A percentile compares a stretch with the other conserved stretches of the same genome.
phyloP scores from a whole-genome alignment of 2,329 filamentous ascomycete genomes.

The Ceratocystis colombiana region DNA sequence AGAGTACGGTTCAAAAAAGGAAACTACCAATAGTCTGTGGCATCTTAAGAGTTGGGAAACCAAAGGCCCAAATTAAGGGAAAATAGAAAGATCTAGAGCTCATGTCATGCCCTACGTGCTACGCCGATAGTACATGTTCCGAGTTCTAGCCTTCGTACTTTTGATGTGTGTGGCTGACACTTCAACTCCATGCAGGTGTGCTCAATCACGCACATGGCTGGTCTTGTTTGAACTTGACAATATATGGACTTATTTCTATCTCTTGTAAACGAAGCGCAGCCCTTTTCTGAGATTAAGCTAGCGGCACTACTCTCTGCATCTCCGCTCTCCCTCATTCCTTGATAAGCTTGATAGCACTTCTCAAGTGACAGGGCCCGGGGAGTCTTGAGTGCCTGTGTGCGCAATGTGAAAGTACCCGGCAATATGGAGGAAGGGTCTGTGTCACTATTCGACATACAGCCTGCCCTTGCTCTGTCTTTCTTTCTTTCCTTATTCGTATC shows the following conservation, averaged over 20 bases:
- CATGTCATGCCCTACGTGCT: not conserved
- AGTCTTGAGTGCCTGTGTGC: not conserved
- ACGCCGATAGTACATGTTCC: not conserved
- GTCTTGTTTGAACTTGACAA: not conserved
- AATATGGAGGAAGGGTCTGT: conserved; percentile 3
- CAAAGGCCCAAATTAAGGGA: not conserved
- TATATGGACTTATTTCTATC: not conserved
- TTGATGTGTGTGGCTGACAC: not conserved
- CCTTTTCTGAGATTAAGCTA: not conserved
- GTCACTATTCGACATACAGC: not conserved
- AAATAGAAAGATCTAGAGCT: not conserved
- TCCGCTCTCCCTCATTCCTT: not conserved
- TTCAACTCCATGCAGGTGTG: not conserved
- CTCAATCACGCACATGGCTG: not conserved
- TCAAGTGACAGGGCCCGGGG: conserved; percentile 3
- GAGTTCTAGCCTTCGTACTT: not conserved
- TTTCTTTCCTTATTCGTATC: not conserved
- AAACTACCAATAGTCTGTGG: not conserved
- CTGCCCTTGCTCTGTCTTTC: not conserved
- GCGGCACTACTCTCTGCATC: not conserved
- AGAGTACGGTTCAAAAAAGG: not conserved
- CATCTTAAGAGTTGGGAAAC: not conserved
- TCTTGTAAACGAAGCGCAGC: not conserved
- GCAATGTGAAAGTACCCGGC: not conserved
- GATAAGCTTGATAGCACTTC: not conserved